Conservation (phyloP, 345 rosid species). For the Laguncularia racemosa region DNA sequence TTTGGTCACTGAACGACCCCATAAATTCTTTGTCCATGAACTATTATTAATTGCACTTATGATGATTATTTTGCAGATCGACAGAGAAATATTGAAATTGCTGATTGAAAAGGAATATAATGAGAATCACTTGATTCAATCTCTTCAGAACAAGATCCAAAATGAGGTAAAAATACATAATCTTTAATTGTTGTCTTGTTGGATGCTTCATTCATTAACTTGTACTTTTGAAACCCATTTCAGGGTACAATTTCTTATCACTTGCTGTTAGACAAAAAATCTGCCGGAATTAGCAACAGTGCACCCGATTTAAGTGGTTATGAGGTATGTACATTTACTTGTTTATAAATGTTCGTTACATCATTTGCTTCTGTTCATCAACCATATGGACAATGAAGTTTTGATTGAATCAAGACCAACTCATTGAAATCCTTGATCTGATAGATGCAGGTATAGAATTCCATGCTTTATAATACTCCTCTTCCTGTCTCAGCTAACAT, state of each 20-base stretch:
- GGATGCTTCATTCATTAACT: slow-evolving; percentile 1
- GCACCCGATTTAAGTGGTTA: slow-evolving; percentile 74
- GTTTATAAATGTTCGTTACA: no score
- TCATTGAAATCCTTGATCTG: no score
- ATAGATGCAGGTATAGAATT: no score
- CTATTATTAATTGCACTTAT: neutral
- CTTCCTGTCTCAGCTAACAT: no score
- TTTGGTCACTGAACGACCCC: neutral
- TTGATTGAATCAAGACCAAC: no score
- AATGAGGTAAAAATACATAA: slow-evolving; percentile 49
- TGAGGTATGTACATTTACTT: slow-evolving; percentile 35
- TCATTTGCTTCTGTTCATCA: neutral
- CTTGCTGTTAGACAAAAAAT: slow-evolving; percentile 70
- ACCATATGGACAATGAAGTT: no score
- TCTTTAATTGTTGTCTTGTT: slow-evolving; percentile 3
- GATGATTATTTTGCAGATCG: slow-evolving; percentile 46
- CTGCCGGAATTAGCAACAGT: slow-evolving; percentile 68
- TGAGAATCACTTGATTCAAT: slow-evolving; percentile 59
- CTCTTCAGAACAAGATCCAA: slow-evolving; percentile 70
- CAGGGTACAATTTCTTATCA: slow-evolving; percentile 97
- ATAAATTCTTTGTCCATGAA: neutral
- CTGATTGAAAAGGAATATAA: slow-evolving; percentile 72
- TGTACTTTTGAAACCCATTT: slow-evolving; percentile 17
- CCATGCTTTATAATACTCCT: no score
- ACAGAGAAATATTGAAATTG: slow-evolving; percentile 80